Base-by-base conservation (phyloP, 2,329 filamentous ascomycete genomes). In the Hymenoscyphus fraxineus region DNA sequence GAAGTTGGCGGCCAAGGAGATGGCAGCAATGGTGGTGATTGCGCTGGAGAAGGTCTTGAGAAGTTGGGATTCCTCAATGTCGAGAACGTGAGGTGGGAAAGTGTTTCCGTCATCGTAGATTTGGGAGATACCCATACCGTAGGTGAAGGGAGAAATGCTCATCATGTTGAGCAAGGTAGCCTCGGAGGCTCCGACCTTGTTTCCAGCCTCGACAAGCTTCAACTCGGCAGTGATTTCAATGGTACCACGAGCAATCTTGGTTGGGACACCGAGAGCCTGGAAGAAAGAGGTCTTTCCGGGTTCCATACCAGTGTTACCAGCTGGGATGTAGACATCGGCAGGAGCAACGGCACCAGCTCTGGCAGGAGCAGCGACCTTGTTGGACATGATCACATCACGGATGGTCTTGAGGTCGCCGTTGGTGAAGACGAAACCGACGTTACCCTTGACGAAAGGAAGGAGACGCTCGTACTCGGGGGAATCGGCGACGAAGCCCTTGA, bases 211-310 rank as follows among this genome's bases (percentile, higher is more conserved):
- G 78, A 98, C 90, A 81, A 99, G 91, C 91, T 97, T 98, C 76
- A 99, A 86, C 79, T 99, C 95, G 76, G 89, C 85, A 71, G 93
- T 97, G 79, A 99, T 99, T 92, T 99, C 95, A 84, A 99, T 99
- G 84, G 95, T 99, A 96, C 95, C 96, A 96, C 95, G 95, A 80
- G 95, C 95, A 84, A 99, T 99, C 93, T 99, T 99, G 88, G 95
- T 99, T 79, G 95, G 95, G 80, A 99, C 93, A 92, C 94, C 94
- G 83, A 99, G 95, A 77, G 95, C 95, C 90, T 99, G 95, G 93
- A 99, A 99, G 93, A 99, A 99, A 80, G 95, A 98, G 78, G 95
- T 99, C 91, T 99, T 99, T 82, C 96, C 96, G 80, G 95, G 96
- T 83, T 99, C 95, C 95, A 99, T 99, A 85, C 95, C 95, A 77